A percentile compares a stretch with the other conserved stretches of the same genome.
These are phyloP conservation scores for Mycena floridula DNA, from an alignment of 768 basidiomycete species.

Conservation along the genomic window DNA sequence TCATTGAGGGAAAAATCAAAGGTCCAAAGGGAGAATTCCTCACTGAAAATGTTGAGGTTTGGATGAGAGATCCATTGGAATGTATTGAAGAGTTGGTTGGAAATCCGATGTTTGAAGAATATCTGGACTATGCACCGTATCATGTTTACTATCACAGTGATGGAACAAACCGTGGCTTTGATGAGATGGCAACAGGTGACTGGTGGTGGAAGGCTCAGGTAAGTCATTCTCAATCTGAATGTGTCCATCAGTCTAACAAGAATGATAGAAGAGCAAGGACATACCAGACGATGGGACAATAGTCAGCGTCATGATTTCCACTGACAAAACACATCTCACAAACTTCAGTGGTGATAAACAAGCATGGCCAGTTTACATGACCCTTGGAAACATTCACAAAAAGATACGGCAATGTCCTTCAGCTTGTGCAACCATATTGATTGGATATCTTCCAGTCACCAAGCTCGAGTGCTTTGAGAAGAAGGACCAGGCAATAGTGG, in stretches of 20 bases:
- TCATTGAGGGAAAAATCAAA: no score
- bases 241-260: no score
- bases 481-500: constrained; percentile 8
- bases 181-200: constrained; percentile 23
- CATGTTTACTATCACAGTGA: no score
- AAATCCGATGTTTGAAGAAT: no score
- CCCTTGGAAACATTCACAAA: constrained; percentile 26
- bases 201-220: constrained; percentile 31
- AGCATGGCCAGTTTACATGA: constrained; percentile 29
- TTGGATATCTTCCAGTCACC: constrained; percentile 28
- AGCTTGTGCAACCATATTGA: constrained; percentile 18
- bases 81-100: no score
- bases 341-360: constrained; percentile 23
- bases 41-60: no score
- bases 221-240: constrained; percentile 3
- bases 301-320: constrained; percentile 25
- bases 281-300: constrained; percentile 10
- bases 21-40: no score
- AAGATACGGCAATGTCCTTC: constrained; percentile 16
- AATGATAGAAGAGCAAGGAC: background rate
- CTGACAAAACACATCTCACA: constrained; percentile 28
- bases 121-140: no score
- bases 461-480: constrained; percentile 21
- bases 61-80: no score
- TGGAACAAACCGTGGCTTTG: constrained; percentile 7